Evolutionary conservation across 495 filamentous ascomycete species (phyloP), one percentile per base, ranked within the genome.

Genomic region (Penicillium antarcticum): DNA sequence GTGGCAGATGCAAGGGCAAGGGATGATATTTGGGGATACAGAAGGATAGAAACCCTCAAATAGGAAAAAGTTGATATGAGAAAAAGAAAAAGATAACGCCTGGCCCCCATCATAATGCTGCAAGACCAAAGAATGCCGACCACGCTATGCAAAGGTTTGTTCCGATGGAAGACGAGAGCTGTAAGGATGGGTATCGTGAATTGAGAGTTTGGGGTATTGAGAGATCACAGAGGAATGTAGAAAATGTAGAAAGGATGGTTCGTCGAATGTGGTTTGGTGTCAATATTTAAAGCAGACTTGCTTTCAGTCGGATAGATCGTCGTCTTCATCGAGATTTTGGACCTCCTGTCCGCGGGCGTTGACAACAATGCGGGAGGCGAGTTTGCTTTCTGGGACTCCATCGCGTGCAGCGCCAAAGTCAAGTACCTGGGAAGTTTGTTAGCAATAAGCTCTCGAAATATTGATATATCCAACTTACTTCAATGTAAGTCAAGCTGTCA

Each of bases 401-500:
- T 92, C 89, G 43, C 94, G 83, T 35, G 85, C 83, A 42, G 94
- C 92, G 42, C 94, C 94, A 64, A 98, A 98, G 63, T 94, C 89
- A 48, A 92, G 84, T 51, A 92, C 87, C 89, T 91, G 51, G 12
- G 16, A 17, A 29, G 48, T 0, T 29, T 18, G 21, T 53, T 49
- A 60, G 53, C 42, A 46, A 42, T 26, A 12, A 32, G 52, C 34
- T 43, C 60, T 65, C 59, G 50, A 59, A 41, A n/a, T 60, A 58
- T 56, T 51, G 14, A 52, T 47, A 48, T 40, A 37, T 24, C 13
- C 41, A 46, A 70, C 86, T 77, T 67, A 97, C 94, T 83, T 99
- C 94, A 42, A 99, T 90, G 62, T 96, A 97, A 5, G 95, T 97
- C 60, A 95, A 63, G 55, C 84, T 85, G 45, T 95, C 89, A 37